Base-by-base conservation (phyloP, 176 grass and related monocot species). In the Carex cristatella region DNA sequence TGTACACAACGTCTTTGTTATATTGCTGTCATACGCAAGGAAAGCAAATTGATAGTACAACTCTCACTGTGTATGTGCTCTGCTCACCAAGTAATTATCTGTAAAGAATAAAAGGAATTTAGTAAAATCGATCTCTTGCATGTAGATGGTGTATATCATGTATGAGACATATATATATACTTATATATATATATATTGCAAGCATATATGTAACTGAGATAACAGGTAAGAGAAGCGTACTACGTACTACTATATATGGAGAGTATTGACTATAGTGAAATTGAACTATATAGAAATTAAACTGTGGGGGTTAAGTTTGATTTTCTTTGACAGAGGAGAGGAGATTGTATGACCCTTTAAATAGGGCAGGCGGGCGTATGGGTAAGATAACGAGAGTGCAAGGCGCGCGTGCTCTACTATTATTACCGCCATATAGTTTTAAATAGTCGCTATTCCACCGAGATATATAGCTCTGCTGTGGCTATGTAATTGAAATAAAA, bases 341-440 rank as follows among this genome's bases (percentile, higher is more conserved):
- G 40, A 83, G 62, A 83, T 68, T 44, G 65, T 55, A 67, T 83
- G 81, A 65, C 63, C 62, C 62, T 66, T 32, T 83, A 83, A 69
- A 83, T 83, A 83, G 19, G 69, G 81, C 62, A 66, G 81, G 81
- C 81, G 74, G 6, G 27, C 12, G 46, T 2, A 77, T 77, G 49
- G 49, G 27, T 55, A 31, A 54, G 80, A 57, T 23, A 28, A 63
- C 58, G 59, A 66, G 37, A 81, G 79, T 65, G 15, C n/a, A 15
- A 32, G 8, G 0, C n/a, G 65, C 10, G 15, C 67, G 65, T n/a
- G 15, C 67, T 18, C 5, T 70, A 3, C 42, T 70, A 8, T 30
- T 55, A 31, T 30, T 55, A 31, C 4, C 10, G 56, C n/a, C 46
- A 75, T 30, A 53, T 30, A 53, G 0, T 30, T 46, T 46, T n/a